Percentiles rank a stretch among this genome's conserved stretches.
Evolutionary conservation across 2,329 filamentous ascomycete species (phyloP).

Genomic region (Arachnomyces sp.): DNA sequence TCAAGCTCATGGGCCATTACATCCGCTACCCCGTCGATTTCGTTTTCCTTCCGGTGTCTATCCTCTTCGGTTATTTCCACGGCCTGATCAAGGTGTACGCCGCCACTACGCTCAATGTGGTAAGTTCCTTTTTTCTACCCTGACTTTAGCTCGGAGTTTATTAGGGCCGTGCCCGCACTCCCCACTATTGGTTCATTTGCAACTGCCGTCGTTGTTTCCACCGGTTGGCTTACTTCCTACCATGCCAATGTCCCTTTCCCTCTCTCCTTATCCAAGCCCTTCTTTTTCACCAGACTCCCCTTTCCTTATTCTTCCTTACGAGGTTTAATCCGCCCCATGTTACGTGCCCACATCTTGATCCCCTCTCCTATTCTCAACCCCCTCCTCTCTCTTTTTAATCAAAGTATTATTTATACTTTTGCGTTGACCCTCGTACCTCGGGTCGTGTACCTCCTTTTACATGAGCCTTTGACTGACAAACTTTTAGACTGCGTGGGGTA

Average conservation of each 20-base stretch:
- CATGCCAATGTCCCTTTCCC: background rate
- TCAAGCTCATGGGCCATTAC: slow-evolving; percentile 85
- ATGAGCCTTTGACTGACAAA: slow-evolving; percentile 4
- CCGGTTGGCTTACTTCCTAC: too few relatives aligned
- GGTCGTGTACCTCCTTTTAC: background rate
- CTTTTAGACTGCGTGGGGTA: slow-evolving; percentile 78
- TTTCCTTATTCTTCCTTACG: slow-evolving; percentile 5
- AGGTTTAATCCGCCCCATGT: slow-evolving; percentile 6
- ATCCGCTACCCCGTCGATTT: slow-evolving; percentile 74
- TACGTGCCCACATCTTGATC: background rate
- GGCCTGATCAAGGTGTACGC: slow-evolving; percentile 88
- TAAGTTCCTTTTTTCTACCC: slow-evolving; percentile 40
- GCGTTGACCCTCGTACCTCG: background rate
- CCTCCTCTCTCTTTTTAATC: background rate
- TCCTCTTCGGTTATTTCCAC: slow-evolving; percentile 88
- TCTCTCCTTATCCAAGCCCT: background rate
- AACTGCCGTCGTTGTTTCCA: too few relatives aligned
- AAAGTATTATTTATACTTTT: slow-evolving; percentile 1
- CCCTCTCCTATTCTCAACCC: background rate
- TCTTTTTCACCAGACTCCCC: slow-evolving; percentile 2
- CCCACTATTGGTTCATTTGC: background rate
- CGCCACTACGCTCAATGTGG: slow-evolving; percentile 70
- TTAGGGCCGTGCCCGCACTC: background rate
- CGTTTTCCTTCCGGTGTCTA: slow-evolving; percentile 70
- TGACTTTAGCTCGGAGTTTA: slow-evolving; percentile 18